Evolutionary conservation across 2,329 filamentous ascomycete species (phyloP).

Genomic region (Claviceps sp.): DNA sequence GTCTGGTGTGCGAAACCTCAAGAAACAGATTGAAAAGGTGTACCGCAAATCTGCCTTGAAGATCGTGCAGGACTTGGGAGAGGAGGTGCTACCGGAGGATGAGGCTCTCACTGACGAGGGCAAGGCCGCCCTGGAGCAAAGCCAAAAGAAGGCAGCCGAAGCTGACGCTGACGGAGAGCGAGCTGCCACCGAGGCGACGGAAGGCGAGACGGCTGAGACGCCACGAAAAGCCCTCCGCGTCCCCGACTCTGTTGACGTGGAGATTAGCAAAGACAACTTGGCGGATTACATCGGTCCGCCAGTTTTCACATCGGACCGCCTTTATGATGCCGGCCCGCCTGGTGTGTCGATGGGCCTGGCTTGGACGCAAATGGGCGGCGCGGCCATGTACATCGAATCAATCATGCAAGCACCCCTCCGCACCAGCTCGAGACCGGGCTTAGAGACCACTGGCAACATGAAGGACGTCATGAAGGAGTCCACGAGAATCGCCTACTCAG

Average conservation of each 20-base stretch:
- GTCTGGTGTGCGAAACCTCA: conserved; percentile 90
- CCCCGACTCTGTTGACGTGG: conserved; percentile 74
- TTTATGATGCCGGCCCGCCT: conserved; percentile 86
- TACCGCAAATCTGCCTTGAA: conserved; percentile 95
- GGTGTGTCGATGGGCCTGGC: conserved; percentile 96
- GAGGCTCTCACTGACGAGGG: conserved; percentile 76
- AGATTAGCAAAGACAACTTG: conserved; percentile 76
- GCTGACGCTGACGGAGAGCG: conserved; percentile 30
- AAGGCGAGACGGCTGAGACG: conserved; percentile 39
- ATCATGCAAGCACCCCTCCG: conserved; percentile 78
- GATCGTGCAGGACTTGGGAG: conserved; percentile 88
- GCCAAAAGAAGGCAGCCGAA: conserved; percentile 50
- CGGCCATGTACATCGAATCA: conserved; percentile 92
- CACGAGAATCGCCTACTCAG: conserved; percentile 87
- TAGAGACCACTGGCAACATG: conserved; percentile 89
- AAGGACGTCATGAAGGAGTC: conserved; percentile 98
- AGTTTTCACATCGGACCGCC: conserved; percentile 84
- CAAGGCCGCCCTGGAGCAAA: conserved; percentile 60
- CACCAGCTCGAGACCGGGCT: conserved; percentile 57
- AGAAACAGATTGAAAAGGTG: conserved; percentile 99
- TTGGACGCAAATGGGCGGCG: conserved; percentile 95
- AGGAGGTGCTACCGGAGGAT: conserved; percentile 67
- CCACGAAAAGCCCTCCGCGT: conserved; percentile 70
- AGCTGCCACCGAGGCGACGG: conserved; percentile 18
- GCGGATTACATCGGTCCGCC: conserved; percentile 96